Evolutionary conservation across 2,329 filamentous ascomycete species (phyloP).

Genomic region (Arachnomyces sp.): DNA sequence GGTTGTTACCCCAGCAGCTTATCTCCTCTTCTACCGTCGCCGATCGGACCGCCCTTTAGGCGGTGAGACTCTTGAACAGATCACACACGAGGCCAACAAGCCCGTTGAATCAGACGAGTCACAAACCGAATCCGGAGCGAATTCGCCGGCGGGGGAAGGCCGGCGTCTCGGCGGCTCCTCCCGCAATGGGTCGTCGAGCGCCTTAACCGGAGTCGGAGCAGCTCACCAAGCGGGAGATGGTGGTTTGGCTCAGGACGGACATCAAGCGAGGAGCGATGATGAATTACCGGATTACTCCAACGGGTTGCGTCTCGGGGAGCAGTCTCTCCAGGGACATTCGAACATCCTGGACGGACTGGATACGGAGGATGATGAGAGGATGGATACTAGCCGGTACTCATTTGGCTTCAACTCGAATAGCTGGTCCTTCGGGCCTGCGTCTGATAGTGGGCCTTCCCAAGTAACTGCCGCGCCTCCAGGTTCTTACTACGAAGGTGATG

Average conservation of each 20-base stretch:
- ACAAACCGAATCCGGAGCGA: slow-evolving; percentile 32
- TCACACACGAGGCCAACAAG: slow-evolving; percentile 57
- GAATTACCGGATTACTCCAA: slow-evolving; percentile 26
- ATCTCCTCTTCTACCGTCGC: slow-evolving; percentile 91
- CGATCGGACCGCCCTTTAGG: slow-evolving; percentile 70
- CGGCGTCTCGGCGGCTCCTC: slow-evolving; percentile 80
- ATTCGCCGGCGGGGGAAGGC: slow-evolving; percentile 66
- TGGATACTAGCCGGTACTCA: slow-evolving; percentile 16
- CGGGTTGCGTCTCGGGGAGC: slow-evolving; percentile 17
- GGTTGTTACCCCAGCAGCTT: slow-evolving; percentile 69
- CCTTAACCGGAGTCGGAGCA: slow-evolving; percentile 68
- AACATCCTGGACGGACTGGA: slow-evolving; percentile 26
- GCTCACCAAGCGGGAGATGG: slow-evolving; percentile 57
- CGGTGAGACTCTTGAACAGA: slow-evolving; percentile 62
- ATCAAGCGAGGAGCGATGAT: slow-evolving; percentile 25
- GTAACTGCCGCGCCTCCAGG: slow-evolving; percentile 20
- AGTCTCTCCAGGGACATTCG: slow-evolving; percentile 13
- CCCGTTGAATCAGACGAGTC: slow-evolving; percentile 40
- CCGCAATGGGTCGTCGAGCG: slow-evolving; percentile 86
- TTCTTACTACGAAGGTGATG: slow-evolving; percentile 20
- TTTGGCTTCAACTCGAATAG: slow-evolving; percentile 18
- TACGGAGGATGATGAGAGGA: slow-evolving; percentile 22
- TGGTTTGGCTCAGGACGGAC: slow-evolving; percentile 47
- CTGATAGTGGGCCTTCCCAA: slow-evolving; percentile 20
- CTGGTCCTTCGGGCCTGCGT: slow-evolving; percentile 31